Evolutionary conservation across 2,329 filamentous ascomycete species (phyloP).

Genomic region (Colletotrichum zoysiae): DNA sequence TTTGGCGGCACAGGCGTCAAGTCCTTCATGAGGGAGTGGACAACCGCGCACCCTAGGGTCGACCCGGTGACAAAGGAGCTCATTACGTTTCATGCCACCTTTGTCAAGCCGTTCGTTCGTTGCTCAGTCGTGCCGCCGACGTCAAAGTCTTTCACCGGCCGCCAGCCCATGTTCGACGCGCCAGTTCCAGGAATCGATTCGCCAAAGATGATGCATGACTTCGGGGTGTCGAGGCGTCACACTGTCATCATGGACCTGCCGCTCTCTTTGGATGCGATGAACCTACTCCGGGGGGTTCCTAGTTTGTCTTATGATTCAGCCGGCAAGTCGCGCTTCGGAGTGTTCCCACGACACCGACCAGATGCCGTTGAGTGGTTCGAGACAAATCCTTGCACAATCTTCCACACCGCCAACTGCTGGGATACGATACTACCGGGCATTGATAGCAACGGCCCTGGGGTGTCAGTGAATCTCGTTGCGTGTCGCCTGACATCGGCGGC

Average conservation of each 20-base stretch:
- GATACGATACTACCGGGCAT: constrained; percentile 55
- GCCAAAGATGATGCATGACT: constrained; percentile 83
- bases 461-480: constrained; percentile 71
- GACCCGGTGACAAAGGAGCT: constrained; percentile 75
- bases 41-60: constrained; percentile 76
- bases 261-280: constrained; percentile 73
- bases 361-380: constrained; percentile 74
- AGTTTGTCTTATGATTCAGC: constrained; percentile 71
- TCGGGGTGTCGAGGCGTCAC: constrained; percentile 72
- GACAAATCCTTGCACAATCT: constrained; percentile 76
- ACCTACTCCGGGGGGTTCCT: constrained; percentile 67
- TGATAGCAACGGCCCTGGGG: constrained; percentile 40
- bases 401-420: constrained; percentile 81
- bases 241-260: constrained; percentile 79
- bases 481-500: constrained; percentile 76
- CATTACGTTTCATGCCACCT: constrained; percentile 76
- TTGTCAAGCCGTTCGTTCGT: constrained; percentile 73
- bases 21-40: constrained; percentile 77
- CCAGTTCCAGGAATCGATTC: constrained; percentile 71
- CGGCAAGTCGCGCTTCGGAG: constrained; percentile 71
- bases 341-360: constrained; percentile 74
- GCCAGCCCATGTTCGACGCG: constrained; percentile 59
- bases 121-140: constrained; percentile 64
- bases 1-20: constrained; percentile 69
- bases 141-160: neutral